Conservation (phyloP, 2,329 filamentous ascomycete species). For the Penicillium sp. region DNA sequence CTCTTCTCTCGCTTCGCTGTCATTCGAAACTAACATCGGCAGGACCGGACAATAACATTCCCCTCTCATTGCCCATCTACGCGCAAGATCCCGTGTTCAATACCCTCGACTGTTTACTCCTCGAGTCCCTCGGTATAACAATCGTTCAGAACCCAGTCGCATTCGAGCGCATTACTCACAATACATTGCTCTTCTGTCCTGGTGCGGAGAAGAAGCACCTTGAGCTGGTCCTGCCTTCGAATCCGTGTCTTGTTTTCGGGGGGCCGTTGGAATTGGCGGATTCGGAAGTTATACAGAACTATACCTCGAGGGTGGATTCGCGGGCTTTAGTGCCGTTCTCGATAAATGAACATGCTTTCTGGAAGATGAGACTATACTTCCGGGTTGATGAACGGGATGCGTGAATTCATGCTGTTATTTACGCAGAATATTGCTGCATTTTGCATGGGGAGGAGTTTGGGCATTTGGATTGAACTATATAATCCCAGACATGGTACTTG, state of each 20-base stretch:
- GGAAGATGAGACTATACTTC: conserved; percentile 38
- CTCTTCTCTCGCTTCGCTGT: not conserved
- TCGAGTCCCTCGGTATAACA: conserved; percentile 36
- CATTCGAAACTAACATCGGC: not conserved
- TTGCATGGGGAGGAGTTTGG: not conserved
- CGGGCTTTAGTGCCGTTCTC: conserved; percentile 31
- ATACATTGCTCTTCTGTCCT: conserved; percentile 60
- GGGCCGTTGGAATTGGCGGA: conserved; percentile 42
- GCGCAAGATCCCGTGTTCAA: conserved; percentile 57
- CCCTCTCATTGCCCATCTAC: conserved; percentile 42
- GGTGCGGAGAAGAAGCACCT: conserved; percentile 56
- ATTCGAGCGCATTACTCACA: conserved; percentile 49
- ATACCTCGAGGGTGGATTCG: conserved; percentile 22
- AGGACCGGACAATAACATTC: not conserved
- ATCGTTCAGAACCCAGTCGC: conserved; percentile 51
- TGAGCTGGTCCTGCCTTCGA: conserved; percentile 47
- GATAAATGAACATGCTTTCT: conserved; percentile 37
- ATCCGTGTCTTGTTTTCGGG: conserved; percentile 59
- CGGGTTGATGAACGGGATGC: not conserved
- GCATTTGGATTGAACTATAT: too few species aligned
- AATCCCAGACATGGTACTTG: not conserved
- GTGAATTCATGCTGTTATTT: not conserved
- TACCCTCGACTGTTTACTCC: conserved; percentile 37
- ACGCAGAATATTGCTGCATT: not conserved
- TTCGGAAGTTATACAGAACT: conserved; percentile 22